phyloP scores from a whole-genome alignment of 176 grass and related monocot genomes.

The Metroxylon sagu region DNA sequence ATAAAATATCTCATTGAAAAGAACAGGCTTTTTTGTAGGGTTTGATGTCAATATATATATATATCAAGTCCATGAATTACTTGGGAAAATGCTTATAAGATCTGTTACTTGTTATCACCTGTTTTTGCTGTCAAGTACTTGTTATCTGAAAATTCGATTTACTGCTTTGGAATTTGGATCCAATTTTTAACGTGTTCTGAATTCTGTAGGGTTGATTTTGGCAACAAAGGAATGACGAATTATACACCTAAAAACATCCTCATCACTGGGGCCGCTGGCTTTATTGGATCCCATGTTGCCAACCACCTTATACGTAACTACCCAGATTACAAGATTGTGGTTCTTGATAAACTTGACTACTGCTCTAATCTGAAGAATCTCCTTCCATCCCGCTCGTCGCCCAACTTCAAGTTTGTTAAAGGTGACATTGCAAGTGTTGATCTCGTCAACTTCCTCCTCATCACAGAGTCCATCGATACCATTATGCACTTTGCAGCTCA shows the following conservation, averaged over 20 bases:
- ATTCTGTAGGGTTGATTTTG: too few relatives aligned
- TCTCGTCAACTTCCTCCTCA: slow-evolving; percentile 79
- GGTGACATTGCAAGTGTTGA: slow-evolving; percentile 76
- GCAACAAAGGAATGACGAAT: slow-evolving; percentile 15
- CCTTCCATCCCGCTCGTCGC: slow-evolving; percentile 39
- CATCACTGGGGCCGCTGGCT: slow-evolving; percentile 76
- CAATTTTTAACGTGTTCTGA: too few relatives aligned
- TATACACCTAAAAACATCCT: slow-evolving; percentile 74
- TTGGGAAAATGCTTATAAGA: too few relatives aligned
- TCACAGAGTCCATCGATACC: slow-evolving; percentile 83
- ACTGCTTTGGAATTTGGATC: too few relatives aligned
- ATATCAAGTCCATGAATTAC: too few relatives aligned
- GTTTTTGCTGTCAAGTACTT: too few relatives aligned
- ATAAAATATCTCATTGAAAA: too few relatives aligned
- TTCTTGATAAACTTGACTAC: slow-evolving; percentile 90
- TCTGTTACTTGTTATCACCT: too few relatives aligned
- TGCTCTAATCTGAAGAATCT: slow-evolving; percentile 87
- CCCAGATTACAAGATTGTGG: slow-evolving; percentile 75
- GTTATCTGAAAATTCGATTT: too few relatives aligned
- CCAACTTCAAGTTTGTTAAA: slow-evolving; percentile 92
- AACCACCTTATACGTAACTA: slow-evolving; percentile 63
- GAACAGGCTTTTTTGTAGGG: too few relatives aligned
- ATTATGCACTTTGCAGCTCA: slow-evolving; percentile 90
- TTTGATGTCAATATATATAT: too few relatives aligned
- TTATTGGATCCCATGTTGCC: slow-evolving; percentile 73